Base-by-base conservation (phyloP, 2,329 filamentous ascomycete species). In the Curvularia eragrostidis region DNA sequence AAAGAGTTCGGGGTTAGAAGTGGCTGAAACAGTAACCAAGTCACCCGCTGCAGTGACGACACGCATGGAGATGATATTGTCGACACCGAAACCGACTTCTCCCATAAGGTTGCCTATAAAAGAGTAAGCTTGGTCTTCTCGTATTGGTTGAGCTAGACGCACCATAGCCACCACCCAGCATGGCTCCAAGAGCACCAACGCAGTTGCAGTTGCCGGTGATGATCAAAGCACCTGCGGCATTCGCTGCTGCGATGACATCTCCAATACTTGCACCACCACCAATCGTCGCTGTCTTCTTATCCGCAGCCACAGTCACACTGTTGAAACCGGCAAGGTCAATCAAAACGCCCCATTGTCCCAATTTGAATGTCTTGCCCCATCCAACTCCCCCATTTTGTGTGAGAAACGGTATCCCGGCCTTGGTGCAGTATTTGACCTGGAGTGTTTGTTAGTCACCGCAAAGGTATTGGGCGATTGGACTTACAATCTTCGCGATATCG, bases 91-190 rank as follows among this genome's bases (percentile, higher is more conserved):
- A 0, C 87, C 87, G 48, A 84, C 74, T 24, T 77, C 73, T 1
- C 83, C 82, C 47, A 80, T 81, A 26, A 88, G 73, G 72, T 82
- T 81, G 4, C 86, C 64, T 67, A 49, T 3, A 13, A 26, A 13
- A 24, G 9, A 23, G 7, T 46, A 9, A 24, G 32, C 19, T 61
- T 12, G 48, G 56, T 21, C 7, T 15, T 19, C 8, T 32, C 28
- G 3, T 26, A 1, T 13, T 32, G 32, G 44, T 44, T 19, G 10
- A 18, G n/a, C 7, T n/a, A 18, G 7, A 54, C 60, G 26, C 54
- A 67, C 64, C 85, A 63, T 84, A 85, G 1, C 85, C 85, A 36
- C 84, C 85, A 4, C 84, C 84, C 3, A 75, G 65, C 21, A 66
- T 51, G 23, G 72, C 72, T 28, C 72, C 69, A 8, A 74, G 39